Conservation (phyloP, 2,329 filamentous ascomycete species). For the Cercospora sesami region DNA sequence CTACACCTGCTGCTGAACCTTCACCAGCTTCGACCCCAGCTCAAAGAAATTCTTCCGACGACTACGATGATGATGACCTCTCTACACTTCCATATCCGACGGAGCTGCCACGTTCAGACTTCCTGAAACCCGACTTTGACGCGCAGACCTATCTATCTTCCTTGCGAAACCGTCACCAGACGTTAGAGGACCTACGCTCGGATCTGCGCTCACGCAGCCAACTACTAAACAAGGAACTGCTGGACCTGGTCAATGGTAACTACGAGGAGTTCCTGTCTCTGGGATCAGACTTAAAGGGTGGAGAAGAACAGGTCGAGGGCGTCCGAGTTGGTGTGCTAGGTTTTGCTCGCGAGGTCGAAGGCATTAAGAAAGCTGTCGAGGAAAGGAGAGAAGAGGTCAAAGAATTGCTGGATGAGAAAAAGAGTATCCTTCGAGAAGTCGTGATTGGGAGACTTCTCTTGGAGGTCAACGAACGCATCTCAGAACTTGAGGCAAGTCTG, state of each 20-base stretch:
- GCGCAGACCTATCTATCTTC: conserved; percentile 80
- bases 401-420: conserved; percentile 65
- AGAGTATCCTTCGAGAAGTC: conserved; percentile 62
- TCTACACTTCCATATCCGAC: conserved; percentile 80
- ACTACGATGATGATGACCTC: conserved; percentile 58
- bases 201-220: conserved; percentile 81
- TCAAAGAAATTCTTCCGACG: conserved; percentile 50
- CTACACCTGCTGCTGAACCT: conserved; percentile 44
- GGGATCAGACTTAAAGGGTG: conserved; percentile 77
- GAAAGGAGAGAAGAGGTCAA: conserved; percentile 64
- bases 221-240: conserved; percentile 77
- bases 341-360: conserved; percentile 78
- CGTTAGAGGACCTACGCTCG: conserved; percentile 84
- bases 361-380: conserved; percentile 66
- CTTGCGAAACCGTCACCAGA: conserved; percentile 85
- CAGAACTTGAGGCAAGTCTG: conserved; percentile 63
- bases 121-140: conserved; percentile 74
- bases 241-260: conserved; percentile 93
- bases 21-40: conserved; percentile 10
- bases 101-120: conserved; percentile 78
- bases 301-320: conserved; percentile 88
- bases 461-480: conserved; percentile 64
- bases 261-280: conserved; percentile 88
- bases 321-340: conserved; percentile 83
- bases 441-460: conserved; percentile 63